phyloP scores from a whole-genome alignment of 768 basidiomycete species.

The Boletus sp. region DNA sequence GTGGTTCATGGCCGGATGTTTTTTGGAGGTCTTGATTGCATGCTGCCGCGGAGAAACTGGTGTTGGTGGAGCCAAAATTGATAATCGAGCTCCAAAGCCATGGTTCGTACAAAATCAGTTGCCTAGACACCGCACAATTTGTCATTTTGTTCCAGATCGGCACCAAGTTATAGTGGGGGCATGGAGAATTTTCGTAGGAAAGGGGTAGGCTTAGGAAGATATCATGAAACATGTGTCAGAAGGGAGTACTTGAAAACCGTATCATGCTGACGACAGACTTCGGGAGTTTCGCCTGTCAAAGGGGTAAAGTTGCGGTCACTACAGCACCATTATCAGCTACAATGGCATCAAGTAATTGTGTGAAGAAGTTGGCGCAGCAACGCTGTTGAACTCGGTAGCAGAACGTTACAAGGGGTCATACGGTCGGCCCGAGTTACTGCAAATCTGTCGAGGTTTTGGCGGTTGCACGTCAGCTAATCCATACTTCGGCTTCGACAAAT shows the following conservation, averaged over 20 bases:
- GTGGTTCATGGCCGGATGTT: background rate
- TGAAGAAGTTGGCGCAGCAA: background rate
- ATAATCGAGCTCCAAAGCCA: background rate
- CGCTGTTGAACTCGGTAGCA: background rate
- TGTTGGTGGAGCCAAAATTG: background rate
- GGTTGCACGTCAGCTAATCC: background rate
- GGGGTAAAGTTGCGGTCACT: background rate
- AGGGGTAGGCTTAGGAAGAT: background rate
- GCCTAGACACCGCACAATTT: background rate
- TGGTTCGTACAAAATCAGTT: background rate
- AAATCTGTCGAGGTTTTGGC: background rate
- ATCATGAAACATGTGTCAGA: constrained; percentile 7
- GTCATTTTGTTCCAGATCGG: background rate
- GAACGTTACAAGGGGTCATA: no score
- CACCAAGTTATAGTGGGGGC: background rate
- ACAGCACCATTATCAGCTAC: background rate
- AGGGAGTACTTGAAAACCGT: background rate
- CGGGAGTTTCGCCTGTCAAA: background rate
- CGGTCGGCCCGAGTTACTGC: background rate
- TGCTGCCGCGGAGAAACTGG: background rate
- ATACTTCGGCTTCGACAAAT: background rate
- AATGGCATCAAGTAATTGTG: background rate
- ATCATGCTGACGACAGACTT: background rate
- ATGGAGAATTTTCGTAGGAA: background rate
- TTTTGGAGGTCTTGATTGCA: background rate